Percentiles rank a stretch among this genome's conserved stretches.
Evolutionary conservation across 768 basidiomycete species (phyloP).

Genomic region (Calocybe cyanea): DNA sequence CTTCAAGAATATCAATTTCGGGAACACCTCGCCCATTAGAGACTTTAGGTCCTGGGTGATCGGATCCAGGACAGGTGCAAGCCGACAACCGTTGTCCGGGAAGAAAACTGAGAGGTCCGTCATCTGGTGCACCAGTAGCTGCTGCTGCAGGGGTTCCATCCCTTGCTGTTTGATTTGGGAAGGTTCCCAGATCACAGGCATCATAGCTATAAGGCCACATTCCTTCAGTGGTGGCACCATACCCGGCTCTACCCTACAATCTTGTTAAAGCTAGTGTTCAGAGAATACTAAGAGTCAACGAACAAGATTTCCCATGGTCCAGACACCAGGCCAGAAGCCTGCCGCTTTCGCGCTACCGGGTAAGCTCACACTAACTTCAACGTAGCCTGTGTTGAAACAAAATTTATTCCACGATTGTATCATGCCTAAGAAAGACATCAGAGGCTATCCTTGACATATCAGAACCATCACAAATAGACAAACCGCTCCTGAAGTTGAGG

Average conservation of each 20-base stretch:
- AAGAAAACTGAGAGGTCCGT: slow-evolving; percentile 63
- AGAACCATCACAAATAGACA: slow-evolving; percentile 30
- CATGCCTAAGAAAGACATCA: slow-evolving; percentile 54
- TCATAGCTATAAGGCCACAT: slow-evolving; percentile 86
- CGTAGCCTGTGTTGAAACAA: slow-evolving; percentile 90
- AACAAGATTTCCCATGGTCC: slow-evolving; percentile 77
- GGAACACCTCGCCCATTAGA: slow-evolving; percentile 75
- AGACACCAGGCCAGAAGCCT: slow-evolving; percentile 84
- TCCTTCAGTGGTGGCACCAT: slow-evolving; percentile 87
- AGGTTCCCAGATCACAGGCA: slow-evolving; percentile 82
- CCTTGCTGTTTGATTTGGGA: slow-evolving; percentile 69
- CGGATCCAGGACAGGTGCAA: slow-evolving; percentile 82
- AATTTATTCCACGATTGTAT: slow-evolving; percentile 90
- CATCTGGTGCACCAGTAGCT: slow-evolving; percentile 46
- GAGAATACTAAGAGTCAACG: slow-evolving; percentile 13
- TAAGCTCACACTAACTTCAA: slow-evolving; percentile 78
- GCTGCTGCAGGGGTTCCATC: slow-evolving; percentile 58
- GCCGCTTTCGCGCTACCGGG: slow-evolving; percentile 58
- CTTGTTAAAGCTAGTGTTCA: background rate
- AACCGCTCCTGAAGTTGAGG: slow-evolving; percentile 81
- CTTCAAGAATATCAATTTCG: slow-evolving; percentile 92
- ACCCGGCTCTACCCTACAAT: slow-evolving; percentile 73
- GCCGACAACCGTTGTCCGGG: slow-evolving; percentile 85
- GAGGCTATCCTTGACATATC: slow-evolving; percentile 7
- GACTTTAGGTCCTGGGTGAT: slow-evolving; percentile 83